Base-by-base conservation (phyloP, 139 green algal species). In the Tetradesmus obliquus region DNA sequence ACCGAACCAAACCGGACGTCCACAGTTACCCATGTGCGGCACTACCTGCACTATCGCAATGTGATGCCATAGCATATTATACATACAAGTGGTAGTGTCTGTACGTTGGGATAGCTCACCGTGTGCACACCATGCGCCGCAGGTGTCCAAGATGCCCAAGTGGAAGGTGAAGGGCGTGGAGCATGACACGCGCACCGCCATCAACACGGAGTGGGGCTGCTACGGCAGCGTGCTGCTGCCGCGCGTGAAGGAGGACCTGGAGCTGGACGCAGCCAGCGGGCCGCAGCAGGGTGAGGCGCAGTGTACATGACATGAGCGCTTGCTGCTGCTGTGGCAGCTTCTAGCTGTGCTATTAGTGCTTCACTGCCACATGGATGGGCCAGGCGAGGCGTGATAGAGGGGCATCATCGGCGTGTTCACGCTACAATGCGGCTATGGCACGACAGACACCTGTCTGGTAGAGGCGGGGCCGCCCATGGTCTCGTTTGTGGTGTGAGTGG, bases 141-240 rank as follows among this genome's bases (percentile, higher is more conserved):
- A 62, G 74, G 87, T 87, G 24, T 84, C 88, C 81, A 88, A 91
- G 32, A 82, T 97, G 58, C 66, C 89, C 76, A 97, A 97, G 91
- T 96, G 93, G 93, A 24, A 80, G 76, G 57, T 88, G 8, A 57
- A 69, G 32, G 62, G 19, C 2, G 88, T 82, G 51, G 13, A 58
- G 1, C 54, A 91, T 60, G 82, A 81, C 84, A 89, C 87, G 0
- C 87, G 62, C 87, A 94, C 90, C 19, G 92, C 92, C 3, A 82
- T 96, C 90, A 96, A 96, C 87, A 93, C 93, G 19, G 97, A 99
- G 93, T 99, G 97, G 98, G 96, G 95, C 8, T 95, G 96, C 81
- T 98, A 98, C 69, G 79, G 89, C 17, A 93, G 72, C 15, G 17
- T 88, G 2, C 66, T 76, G 22, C 92, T 97, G 90, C 96, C 96